Evolutionary conservation across 495 filamentous ascomycete genomes (phyloP).

Genomic region (Usnea hakonensis): DNA sequence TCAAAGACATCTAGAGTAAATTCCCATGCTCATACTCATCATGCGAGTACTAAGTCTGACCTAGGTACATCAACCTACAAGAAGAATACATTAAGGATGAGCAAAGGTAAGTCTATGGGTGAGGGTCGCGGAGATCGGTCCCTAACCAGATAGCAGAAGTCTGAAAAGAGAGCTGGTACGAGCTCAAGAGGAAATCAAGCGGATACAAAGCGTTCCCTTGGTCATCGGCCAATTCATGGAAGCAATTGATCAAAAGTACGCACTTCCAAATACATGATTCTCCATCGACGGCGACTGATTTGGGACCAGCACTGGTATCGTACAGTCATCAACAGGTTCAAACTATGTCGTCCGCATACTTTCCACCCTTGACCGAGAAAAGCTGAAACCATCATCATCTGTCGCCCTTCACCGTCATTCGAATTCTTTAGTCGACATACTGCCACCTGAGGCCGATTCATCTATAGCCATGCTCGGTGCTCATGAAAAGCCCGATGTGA

Average conservation of each 20-base stretch:
- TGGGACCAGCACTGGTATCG: constrained; percentile 76
- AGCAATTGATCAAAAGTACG: constrained; percentile 97
- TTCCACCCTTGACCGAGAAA: constrained; percentile 95
- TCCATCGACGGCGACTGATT: constrained; percentile 24
- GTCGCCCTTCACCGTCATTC: constrained; percentile 97
- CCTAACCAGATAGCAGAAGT: constrained; percentile 49
- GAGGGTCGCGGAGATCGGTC: background rate
- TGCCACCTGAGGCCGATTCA: constrained; percentile 94
- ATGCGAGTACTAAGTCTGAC: constrained; percentile 28
- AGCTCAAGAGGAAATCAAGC: constrained; percentile 98
- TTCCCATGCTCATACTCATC: background rate
- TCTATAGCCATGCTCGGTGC: constrained; percentile 96
- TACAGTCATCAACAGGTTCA: constrained; percentile 94
- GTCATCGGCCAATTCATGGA: constrained; percentile 99
- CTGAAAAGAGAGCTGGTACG: constrained; percentile 94
- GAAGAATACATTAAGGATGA: constrained; percentile 99
- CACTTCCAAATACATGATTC: background rate
- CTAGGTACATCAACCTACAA: constrained; percentile 89
- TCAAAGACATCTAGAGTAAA: constrained; percentile 88
- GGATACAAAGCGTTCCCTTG: constrained; percentile 94
- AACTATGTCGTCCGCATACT: constrained; percentile 99
- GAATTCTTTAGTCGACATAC: constrained; percentile 95
- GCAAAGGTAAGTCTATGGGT: constrained; percentile 57
- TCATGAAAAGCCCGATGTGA: constrained; percentile 97
- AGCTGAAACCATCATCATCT: constrained; percentile 93